These are phyloP conservation scores for Rutidosis leptorrhynchoides DNA, from an alignment of 129 eudicot genomes.

Conservation along the genomic window DNA sequence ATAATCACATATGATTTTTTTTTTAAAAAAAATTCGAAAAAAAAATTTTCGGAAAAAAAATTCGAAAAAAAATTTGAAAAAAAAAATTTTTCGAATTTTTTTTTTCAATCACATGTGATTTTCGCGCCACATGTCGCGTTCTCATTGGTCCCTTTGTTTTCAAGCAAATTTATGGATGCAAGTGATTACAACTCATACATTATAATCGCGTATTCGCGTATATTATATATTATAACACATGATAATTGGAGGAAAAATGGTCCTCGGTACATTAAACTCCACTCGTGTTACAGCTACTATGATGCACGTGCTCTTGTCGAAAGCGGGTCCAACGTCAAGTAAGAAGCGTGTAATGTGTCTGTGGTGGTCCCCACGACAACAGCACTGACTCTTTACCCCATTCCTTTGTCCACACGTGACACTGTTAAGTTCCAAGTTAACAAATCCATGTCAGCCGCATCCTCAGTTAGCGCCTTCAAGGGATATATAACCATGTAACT, in stretches of 20 bases:
- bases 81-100: too few species aligned
- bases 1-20: too few species aligned
- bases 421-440: conserved; percentile 23
- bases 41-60: too few species aligned
- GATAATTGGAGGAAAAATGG: background rate
- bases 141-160: too few species aligned
- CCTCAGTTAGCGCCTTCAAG: background rate
- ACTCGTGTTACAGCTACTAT: conserved; percentile 35
- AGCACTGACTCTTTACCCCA: conserved; percentile 24
- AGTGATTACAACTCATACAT: too few species aligned
- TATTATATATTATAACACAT: too few species aligned
- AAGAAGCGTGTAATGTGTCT: conserved; percentile 40
- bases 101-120: too few species aligned
- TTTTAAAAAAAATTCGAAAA: too few species aligned
- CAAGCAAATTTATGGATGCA: too few species aligned
- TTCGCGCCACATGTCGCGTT: too few species aligned
- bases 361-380: conserved; percentile 39
- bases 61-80: too few species aligned
- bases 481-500: background rate
- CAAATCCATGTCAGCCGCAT: conserved; percentile 25
- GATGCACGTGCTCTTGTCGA: conserved; percentile 38
- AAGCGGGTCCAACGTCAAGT: conserved; percentile 24
- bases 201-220: too few species aligned
- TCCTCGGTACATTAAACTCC: conserved; percentile 21
- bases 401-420: conserved; percentile 45